Percentiles rank a stretch among this genome's conserved stretches.
These are phyloP conservation scores for Didymosphaeria variabile DNA, from an alignment of 2,329 filamentous ascomycete species.

Conservation along the genomic window DNA sequence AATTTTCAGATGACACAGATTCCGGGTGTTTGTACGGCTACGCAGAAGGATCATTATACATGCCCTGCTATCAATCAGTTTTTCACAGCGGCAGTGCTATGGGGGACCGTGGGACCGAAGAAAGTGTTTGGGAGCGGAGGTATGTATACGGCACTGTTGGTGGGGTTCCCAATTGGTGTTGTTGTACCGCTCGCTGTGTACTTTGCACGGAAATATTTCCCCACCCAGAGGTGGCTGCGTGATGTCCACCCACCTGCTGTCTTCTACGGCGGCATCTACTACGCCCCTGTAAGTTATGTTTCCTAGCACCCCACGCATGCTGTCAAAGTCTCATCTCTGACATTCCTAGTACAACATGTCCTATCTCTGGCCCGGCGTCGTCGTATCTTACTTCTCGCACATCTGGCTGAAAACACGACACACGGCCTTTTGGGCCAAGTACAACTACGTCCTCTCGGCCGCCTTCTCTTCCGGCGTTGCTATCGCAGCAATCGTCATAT, in stretches of 20 bases:
- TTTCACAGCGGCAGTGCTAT: conserved; percentile 65
- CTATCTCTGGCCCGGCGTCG: conserved; percentile 60
- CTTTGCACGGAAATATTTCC: conserved; percentile 55
- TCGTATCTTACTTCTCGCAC: conserved; percentile 38
- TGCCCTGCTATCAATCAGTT: conserved; percentile 65
- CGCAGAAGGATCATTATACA: conserved; percentile 53
- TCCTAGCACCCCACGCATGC: too few relatives aligned
- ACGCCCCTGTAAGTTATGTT: conserved; percentile 15
- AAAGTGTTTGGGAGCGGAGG: conserved; percentile 61
- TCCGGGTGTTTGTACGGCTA: conserved; percentile 58
- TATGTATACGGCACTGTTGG: conserved; percentile 59
- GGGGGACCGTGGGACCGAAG: conserved; percentile 63
- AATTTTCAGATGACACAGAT: conserved; percentile 60
- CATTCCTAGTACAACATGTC: conserved; percentile 56
- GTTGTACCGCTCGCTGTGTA: conserved; percentile 57
- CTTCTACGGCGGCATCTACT: conserved; percentile 17
- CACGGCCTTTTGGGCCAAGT: conserved; percentile 62
- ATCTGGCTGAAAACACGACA: conserved; percentile 57
- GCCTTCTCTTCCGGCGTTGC: conserved; percentile 62
- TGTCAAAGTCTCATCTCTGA: too few relatives aligned
- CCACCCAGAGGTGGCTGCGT: conserved; percentile 40
- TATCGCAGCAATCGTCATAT: conserved; percentile 62
- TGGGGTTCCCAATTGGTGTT: conserved; percentile 62
- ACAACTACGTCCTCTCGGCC: conserved; percentile 64
- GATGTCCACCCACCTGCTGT: conserved; percentile 33